These are phyloP conservation scores for Fusarium chaquense DNA, from an alignment of 2,329 filamentous ascomycete species.

Conservation along the genomic window DNA sequence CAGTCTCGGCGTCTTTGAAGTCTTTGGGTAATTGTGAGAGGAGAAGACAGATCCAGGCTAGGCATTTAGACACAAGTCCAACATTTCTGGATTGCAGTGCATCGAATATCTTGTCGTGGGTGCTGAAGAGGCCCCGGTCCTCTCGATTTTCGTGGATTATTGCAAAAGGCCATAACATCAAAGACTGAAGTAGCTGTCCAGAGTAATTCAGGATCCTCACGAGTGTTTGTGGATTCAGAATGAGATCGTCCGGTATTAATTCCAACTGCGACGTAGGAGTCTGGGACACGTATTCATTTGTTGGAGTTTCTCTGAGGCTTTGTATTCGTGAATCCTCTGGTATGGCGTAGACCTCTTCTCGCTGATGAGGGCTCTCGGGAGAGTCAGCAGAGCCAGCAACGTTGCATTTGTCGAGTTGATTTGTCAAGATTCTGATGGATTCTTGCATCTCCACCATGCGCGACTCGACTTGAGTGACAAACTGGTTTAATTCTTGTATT, in stretches of 20 bases:
- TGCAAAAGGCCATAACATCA: constrained; percentile 24
- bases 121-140: background rate
- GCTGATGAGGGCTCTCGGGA: background rate
- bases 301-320: background rate
- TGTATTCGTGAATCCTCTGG: background rate
- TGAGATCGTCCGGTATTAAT: background rate
- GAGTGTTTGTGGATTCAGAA: constrained; percentile 1
- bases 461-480: constrained; percentile 13
- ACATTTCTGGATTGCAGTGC: background rate
- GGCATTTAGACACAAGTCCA: constrained; percentile 48
- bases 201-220: constrained; percentile 19
- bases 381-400: background rate
- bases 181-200: constrained; percentile 38
- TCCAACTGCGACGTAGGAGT: background rate
- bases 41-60: constrained; percentile 59
- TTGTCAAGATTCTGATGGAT: constrained; percentile 9
- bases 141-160: background rate
- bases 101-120: background rate
- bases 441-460: constrained; percentile 22
- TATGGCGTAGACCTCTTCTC: background rate
- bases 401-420: background rate
- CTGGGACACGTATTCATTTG: background rate
- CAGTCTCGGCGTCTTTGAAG: constrained; percentile 47
- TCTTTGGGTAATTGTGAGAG: constrained; percentile 55
- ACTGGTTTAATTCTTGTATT: constrained; percentile 1